Conservation (phyloP, 208 protist species). For the Trypanosoma mega region DNA sequence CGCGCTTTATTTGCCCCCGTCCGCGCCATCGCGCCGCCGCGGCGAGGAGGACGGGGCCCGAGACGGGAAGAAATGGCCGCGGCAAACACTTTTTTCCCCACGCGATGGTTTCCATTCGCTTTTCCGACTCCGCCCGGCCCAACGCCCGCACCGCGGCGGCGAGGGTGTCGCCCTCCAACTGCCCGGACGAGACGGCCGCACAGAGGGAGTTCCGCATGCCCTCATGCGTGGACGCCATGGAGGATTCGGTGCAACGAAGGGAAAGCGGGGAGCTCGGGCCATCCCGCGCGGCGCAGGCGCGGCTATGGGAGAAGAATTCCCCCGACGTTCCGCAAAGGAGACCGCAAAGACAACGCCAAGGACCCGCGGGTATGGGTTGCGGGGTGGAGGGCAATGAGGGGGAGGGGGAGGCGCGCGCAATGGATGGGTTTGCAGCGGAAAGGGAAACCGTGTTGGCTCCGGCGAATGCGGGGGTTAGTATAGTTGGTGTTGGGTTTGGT, state of each 20-base stretch:
- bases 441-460: background rate
- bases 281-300: background rate
- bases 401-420: too few relatives aligned
- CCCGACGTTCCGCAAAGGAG: background rate
- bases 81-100: conserved; percentile 7
- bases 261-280: background rate
- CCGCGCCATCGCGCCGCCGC: conserved; percentile 27
- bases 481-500: too few relatives aligned
- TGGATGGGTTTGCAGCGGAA: background rate
- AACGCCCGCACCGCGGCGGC: conserved; percentile 31
- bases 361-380: too few relatives aligned
- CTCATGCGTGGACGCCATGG: conserved; percentile 10
- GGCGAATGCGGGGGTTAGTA: background rate
- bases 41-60: conserved; percentile 36
- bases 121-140: background rate
- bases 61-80: conserved; percentile 49
- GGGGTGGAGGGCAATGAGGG: too few relatives aligned
- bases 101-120: background rate
- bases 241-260: background rate
- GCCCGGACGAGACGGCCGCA: conserved; percentile 33
- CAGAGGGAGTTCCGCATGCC: conserved; percentile 41
- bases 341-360: conserved; percentile 17
- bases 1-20: too few relatives aligned
- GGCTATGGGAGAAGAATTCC: conserved; percentile 10
- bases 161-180: conserved; percentile 44